Base-by-base conservation (phyloP, 2,329 filamentous ascomycete genomes). In the Aspergillus amoenus region DNA sequence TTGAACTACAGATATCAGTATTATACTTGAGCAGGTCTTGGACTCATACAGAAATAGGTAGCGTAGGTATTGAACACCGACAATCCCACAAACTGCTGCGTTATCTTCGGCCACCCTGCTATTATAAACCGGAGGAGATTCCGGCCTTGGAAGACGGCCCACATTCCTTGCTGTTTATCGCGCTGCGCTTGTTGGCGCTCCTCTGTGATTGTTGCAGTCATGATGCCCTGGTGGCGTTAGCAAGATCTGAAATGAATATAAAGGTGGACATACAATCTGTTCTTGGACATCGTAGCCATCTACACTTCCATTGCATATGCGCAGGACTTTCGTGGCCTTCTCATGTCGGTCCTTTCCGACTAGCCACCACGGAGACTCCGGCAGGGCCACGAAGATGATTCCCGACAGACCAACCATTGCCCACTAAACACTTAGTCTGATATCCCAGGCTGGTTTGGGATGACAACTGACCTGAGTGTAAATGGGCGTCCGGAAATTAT, bases 51-150 rank as follows among this genome's bases (percentile, higher is more conserved):
- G 58, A 76, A 77, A 47, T 77, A 77, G 2, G 73, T 73, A 1
- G 72, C 73, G 44, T 74, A 76, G 0, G 70, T 75, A 48, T 74
- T 74, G 60, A 77, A 76, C 4, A 77, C 67, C 0, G 70, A 66
- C 22, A 77, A 55, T 0, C 75, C 75, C 7, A 76, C 71, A 54
- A 76, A 70, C 50, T 77, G 75, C 54, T 78, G 74, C 0, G 71
- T 68, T 27, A 76, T 67, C 56, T 76, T 76, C 2, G 74, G 74
- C 75, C 75, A 77, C 6, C 64, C 64, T 1, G 73, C 71, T 45
- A 76, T 74, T 5, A 76, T 48, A 55, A 75, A 75, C 3, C 74
- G 70, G 22, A 75, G 56, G 3, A 70, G 59, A 48, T 77, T 76
- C 12, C 69, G 70, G 5, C 75, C 75, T 15, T 68, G 65, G 63